Evolutionary conservation across 495 filamentous ascomycete species (phyloP), one percentile per base, ranked within the genome.

Genomic region (Neurospora tetraspora): DNA sequence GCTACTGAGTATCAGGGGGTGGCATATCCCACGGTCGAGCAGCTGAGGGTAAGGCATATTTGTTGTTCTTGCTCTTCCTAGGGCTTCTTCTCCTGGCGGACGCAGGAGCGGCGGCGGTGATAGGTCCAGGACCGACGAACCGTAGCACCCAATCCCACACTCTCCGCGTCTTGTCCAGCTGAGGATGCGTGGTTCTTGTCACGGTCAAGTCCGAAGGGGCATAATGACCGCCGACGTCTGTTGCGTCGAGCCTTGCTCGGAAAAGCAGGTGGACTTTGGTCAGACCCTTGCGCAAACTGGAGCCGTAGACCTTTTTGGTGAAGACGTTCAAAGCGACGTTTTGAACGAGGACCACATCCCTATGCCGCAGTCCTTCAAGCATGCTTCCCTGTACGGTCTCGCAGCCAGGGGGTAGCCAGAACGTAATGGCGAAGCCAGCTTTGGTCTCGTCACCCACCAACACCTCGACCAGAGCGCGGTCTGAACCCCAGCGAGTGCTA

Each of bases 401-500:
- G 23, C 18, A 68, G 76, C 79, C 81, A 11, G 74, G 75, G 7
- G 82, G 76, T 16, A 97, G 83, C 95, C 95, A 98, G 74, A 97
- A 91, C 37, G 91, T 95, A 73, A 98, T 82, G 14, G 85, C 87
- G 79, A 98, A 97, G 16, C 92, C 92, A 14, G 92, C 89, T 69
- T 86, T 88, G 3, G 93, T 96, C 71, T 97, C 93, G 77, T 98
- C 95, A 14, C 92, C 94, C 2, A 97, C 92, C 2, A 94, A 85
- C 6, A 96, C 79, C 76, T 97, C 93, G 40, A 94, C 82, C 0
- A 97, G 85, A 40, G 91, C 85, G 65, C 90, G 85, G 0, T 87
- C 87, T 2, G 81, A 75, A 12, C 87, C 86, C 77, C 87, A 85
- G 34, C 82, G 80, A 2, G 88, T 89, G 71, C 77, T 83, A 45